Evolutionary conservation across 768 basidiomycete species (phyloP), one percentile per base, ranked within the genome.

Genomic region (Phylloporus arenicola): DNA sequence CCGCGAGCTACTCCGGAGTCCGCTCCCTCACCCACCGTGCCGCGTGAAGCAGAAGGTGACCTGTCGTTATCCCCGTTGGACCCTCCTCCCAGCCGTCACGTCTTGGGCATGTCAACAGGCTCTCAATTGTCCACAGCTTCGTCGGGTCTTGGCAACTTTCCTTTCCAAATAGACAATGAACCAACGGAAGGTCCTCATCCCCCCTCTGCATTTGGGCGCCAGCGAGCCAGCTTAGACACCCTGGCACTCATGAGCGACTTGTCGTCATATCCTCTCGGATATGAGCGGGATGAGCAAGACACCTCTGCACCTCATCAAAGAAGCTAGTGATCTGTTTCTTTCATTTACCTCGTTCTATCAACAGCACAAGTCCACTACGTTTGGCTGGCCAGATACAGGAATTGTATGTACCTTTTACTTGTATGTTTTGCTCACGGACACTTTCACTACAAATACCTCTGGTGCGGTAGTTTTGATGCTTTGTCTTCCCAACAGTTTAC

Each of bases 181-280:
- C 68, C 61, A 31, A 54, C 62, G 16, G 78, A 78, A 33, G 57
- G 61, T 20, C 41, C 39, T 17, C 60, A 60, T 2, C 47, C 63
- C 19, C 70, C 75, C 27, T 63, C 75, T 34, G 62, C 70, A 56
- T 67, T 70, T 41, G 60, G 55, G 19, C 79, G 80, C 34, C 81
- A 83, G 64, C 81, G 90, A 46, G 90, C 90, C 25, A 92, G 89
- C 63, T 70, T 92, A 57, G 90, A 92, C 59, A 92, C 90, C 0
- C 74, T 92, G 30, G 88, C 86, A 3, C 75, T 92, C 51, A 92
- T 89, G 53, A 84, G 77, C 58, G 90, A 90, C 66, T 68, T 92
- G 48, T 82, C 87, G 38, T 86, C 86, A n/a, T 91, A 88, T 61
- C 88, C 89, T 14, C 76, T 92, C 48, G 81, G 79, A 29, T 89